Conservation (phyloP, 345 rosid genomes). For the Syzygium grande region DNA sequence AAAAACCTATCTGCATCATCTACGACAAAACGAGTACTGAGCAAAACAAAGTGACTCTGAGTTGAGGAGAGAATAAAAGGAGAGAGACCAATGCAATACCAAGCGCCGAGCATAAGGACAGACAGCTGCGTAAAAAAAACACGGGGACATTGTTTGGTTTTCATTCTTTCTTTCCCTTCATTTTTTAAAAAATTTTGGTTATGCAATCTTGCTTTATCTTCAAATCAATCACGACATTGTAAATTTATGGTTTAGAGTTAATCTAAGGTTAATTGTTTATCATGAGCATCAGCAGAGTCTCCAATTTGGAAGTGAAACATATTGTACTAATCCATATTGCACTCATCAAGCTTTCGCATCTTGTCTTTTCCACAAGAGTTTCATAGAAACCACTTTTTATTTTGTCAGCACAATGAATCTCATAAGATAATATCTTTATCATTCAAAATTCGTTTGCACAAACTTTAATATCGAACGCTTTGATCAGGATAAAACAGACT, state of each 20-base stretch:
- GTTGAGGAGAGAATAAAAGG: background rate
- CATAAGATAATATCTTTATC: too few species aligned
- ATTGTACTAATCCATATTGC: too few species aligned
- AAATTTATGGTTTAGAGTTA: background rate
- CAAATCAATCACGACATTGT: background rate
- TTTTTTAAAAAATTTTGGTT: background rate
- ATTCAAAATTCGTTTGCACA: background rate
- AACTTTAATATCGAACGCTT: background rate
- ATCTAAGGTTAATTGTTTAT: background rate
- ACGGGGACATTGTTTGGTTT: background rate
- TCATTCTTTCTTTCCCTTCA: too few species aligned
- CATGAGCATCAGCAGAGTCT: background rate
- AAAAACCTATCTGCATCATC: background rate
- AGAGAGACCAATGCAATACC: background rate
- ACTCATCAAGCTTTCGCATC: rapidly evolving
- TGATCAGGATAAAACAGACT: too few species aligned
- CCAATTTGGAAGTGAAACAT: too few species aligned
- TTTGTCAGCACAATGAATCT: too few species aligned
- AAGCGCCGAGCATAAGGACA: too few species aligned
- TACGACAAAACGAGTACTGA: too few species aligned
- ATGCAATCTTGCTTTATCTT: background rate
- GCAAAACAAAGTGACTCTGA: too few species aligned
- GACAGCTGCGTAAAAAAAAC: too few species aligned
- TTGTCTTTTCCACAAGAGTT: too few species aligned
- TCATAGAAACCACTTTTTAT: background rate